Percentiles rank a stretch among this genome's conserved stretches.
Conservation (phyloP, 441 rosid genomes). For the Adansonia madagascariensis region DNA sequence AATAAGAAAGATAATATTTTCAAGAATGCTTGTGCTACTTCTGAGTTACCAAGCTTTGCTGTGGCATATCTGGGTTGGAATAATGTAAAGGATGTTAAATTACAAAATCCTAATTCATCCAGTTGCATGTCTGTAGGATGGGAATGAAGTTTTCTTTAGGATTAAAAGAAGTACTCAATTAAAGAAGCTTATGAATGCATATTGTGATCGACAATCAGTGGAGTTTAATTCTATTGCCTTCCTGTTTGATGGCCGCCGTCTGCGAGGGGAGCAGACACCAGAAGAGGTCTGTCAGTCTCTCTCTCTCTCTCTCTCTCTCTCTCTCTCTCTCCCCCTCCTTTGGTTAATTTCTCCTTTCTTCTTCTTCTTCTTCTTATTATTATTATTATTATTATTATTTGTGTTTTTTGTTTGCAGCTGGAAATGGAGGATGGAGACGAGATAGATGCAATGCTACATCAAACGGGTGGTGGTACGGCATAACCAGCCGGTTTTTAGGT, state of each 20-base stretch:
- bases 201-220: slow-evolving; percentile 67
- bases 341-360: not conserved
- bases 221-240: slow-evolving; percentile 65
- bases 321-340: not conserved
- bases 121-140: slow-evolving; percentile 45
- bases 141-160: slow-evolving; percentile 67
- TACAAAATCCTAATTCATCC: not conserved
- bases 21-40: not conserved
- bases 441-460: slow-evolving; percentile 31
- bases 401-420: slow-evolving; percentile 20
- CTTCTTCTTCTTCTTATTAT: not conserved
- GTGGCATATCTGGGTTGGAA: not conserved
- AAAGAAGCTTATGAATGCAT: slow-evolving; percentile 69
- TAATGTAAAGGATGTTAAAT: not conserved
- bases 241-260: slow-evolving; percentile 72
- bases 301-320: not conserved
- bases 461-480: slow-evolving; percentile 24
- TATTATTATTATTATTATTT: too few species aligned
- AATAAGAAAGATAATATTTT: not conserved
- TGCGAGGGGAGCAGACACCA: slow-evolving; percentile 65
- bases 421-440: slow-evolving; percentile 32
- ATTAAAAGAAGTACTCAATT: slow-evolving; percentile 68
- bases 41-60: too few species aligned
- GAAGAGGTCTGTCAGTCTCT: slow-evolving; percentile 48
- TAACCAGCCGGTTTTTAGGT: too few species aligned